Evolutionary conservation across 495 filamentous ascomycete species (phyloP).

Genomic region (Penicillium samsonianum): DNA sequence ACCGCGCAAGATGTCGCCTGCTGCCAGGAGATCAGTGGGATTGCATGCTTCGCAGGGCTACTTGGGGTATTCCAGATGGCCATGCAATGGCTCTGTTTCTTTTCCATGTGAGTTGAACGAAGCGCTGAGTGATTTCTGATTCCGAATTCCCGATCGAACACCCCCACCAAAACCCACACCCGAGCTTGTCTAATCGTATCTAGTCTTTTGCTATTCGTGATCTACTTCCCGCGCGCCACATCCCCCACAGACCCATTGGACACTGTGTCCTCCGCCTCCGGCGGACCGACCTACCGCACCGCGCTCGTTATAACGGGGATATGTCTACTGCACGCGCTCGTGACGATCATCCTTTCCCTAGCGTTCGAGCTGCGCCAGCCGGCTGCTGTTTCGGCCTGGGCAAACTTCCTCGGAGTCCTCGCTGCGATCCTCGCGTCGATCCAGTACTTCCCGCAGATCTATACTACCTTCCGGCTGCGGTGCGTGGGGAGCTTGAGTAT

Average conservation of each 20-base stretch:
- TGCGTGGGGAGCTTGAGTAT: constrained; percentile 88
- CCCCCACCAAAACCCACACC: not conserved
- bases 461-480: constrained; percentile 79
- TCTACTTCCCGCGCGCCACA: constrained; percentile 74
- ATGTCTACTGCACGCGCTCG: constrained; percentile 70
- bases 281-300: constrained; percentile 65
- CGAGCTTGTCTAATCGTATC: constrained; percentile 5
- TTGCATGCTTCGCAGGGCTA: constrained; percentile 81
- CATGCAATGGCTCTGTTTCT: constrained; percentile 88
- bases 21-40: constrained; percentile 74
- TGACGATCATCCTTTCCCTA: constrained; percentile 65
- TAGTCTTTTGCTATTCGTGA: constrained; percentile 81
- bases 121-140: not conserved
- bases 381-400: constrained; percentile 66
- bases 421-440: constrained; percentile 77
- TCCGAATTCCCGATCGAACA: not conserved
- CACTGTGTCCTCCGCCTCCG: constrained; percentile 27
- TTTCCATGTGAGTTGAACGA: constrained; percentile 69
- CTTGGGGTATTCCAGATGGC: constrained; percentile 89
- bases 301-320: constrained; percentile 69
- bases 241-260: constrained; percentile 40
- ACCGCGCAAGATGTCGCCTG: constrained; percentile 79
- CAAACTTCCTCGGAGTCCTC: constrained; percentile 78
- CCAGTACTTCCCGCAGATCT: constrained; percentile 95
- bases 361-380: constrained; percentile 60